Percentiles rank a stretch among this genome's conserved stretches.
Evolutionary conservation across 2,329 filamentous ascomycete species (phyloP).

Genomic region (Cephalotrichum gorgonifer): DNA sequence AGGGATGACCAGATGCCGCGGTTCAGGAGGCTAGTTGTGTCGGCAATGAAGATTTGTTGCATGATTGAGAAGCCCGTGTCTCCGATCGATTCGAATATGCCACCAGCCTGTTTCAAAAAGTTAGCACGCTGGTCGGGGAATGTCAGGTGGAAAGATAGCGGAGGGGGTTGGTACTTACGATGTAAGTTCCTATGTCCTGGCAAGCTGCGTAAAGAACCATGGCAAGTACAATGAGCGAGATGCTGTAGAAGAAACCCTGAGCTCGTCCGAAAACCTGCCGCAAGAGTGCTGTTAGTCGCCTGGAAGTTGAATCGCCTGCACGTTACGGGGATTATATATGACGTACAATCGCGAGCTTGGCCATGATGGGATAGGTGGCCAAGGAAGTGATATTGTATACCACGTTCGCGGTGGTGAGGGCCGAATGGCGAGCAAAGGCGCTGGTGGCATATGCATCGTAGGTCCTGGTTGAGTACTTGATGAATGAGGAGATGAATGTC

Average conservation of each 20-base stretch:
- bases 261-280: slow-evolving; percentile 40
- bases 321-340: not conserved
- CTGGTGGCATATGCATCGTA: slow-evolving; percentile 23
- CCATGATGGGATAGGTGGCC: slow-evolving; percentile 47
- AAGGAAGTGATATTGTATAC: slow-evolving; percentile 36
- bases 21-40: slow-evolving; percentile 49
- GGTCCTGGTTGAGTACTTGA: slow-evolving; percentile 18
- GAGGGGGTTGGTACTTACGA: slow-evolving; percentile 17
- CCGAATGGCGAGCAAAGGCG: slow-evolving; percentile 34
- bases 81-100: slow-evolving; percentile 54
- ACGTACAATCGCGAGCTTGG: slow-evolving; percentile 41
- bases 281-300: not conserved
- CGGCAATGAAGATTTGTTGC: slow-evolving; percentile 45
- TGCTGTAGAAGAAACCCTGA: slow-evolving; percentile 35
- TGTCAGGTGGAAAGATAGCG: not conserved
- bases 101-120: slow-evolving; percentile 22
- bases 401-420: slow-evolving; percentile 36
- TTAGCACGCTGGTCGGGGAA: not conserved
- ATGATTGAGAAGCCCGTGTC: slow-evolving; percentile 20
- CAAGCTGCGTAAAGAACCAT: slow-evolving; percentile 48
- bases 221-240: slow-evolving; percentile 24
- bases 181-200: slow-evolving; percentile 40
- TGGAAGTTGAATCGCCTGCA: not conserved
- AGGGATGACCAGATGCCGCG: slow-evolving; percentile 49
- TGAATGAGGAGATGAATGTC: slow-evolving; percentile 19